These are phyloP conservation scores for Neofusicoccum sp. DNA, from an alignment of 2,329 filamentous ascomycete genomes.

Conservation along the genomic window DNA sequence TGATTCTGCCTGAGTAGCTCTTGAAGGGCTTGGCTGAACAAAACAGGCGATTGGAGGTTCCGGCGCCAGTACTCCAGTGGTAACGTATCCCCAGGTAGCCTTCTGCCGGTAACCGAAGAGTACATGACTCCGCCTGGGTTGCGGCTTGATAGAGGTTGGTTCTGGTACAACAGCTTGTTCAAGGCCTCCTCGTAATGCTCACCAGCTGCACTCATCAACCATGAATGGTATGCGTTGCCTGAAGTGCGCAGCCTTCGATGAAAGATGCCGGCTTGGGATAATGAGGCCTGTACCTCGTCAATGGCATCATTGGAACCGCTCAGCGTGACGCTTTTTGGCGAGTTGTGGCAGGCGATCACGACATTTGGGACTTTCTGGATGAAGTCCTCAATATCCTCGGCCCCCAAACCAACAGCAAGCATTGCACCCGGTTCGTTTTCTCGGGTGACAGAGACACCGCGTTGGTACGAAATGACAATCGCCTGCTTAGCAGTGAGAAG, in stretches of 20 bases:
- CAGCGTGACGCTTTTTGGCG: constrained; percentile 14
- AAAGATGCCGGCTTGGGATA: constrained; percentile 22
- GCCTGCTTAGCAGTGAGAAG: constrained; percentile 20
- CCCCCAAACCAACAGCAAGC: constrained; percentile 29
- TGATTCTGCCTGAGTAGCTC: not conserved
- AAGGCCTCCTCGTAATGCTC: constrained; percentile 3
- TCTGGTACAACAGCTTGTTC: not conserved
- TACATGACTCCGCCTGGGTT: not conserved
- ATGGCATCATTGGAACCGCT: not conserved
- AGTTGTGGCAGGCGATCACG: constrained; percentile 26
- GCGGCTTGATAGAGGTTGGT: not conserved
- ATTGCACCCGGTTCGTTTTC: constrained; percentile 29
- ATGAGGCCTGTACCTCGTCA: not conserved
- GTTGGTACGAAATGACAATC: constrained; percentile 19
- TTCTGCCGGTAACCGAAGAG: constrained; percentile 1
- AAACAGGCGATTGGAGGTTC: constrained; percentile 18
- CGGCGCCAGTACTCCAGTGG: not conserved
- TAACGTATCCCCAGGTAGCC: not conserved
- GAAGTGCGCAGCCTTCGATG: constrained; percentile 22
- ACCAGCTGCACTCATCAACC: constrained; percentile 21
- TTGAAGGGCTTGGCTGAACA: constrained; percentile 23
- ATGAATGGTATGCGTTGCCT: constrained; percentile 26
- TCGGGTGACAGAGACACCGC: constrained; percentile 1
- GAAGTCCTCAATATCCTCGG: constrained; percentile 2
- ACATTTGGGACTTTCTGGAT: constrained; percentile 19